Evolutionary conservation across 768 basidiomycete genomes (phyloP), one percentile per base, ranked within the genome.

Genomic region (Boletus pseudopeckii): DNA sequence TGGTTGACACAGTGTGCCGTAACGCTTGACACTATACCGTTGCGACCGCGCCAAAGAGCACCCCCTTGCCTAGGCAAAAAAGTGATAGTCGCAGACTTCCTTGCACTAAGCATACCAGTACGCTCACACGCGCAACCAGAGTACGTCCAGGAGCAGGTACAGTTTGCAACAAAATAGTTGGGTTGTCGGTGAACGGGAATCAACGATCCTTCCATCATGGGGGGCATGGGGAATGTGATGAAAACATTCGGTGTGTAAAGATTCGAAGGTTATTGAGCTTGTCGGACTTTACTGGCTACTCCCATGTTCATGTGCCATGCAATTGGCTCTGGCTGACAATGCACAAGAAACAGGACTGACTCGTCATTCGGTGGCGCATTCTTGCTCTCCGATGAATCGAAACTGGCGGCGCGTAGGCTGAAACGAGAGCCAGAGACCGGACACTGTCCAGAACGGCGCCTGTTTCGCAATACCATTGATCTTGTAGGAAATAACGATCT

Each of bases 381-480:
- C 15, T 7, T 32, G 11, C 4, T 15, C 18, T 15, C 24, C n/a
- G 30, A 28, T 24, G 28, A 13, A 15, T 22, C 5, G 17, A 44
- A 36, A 18, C 9, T 37, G 36, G 8, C 8, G 7, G 26, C 30
- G 70, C 13, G 63, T 78, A 6, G 84, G 85, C 42, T 71, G 60
- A 51, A 82, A 90, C 14, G 74, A 61, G 69, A 88, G 88, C 86
- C 86, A 90, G 22, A 86, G 67, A 17, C 89, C 88, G 60, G 91
- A 89, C 1, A 83, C 82, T 8, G 76, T 73, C 88, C 88, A 91
- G 68, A 91, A 91, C 0, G 81, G 74, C 0, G 78, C 73, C 64
- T 90, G 88, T 61, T 86, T 87, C 1, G 77, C 57, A 32, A 90
- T 74, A 58, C 84, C 88, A 22, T 88, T 80, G 22, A 88, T 74